Percentiles rank a stretch among this genome's conserved stretches.
phyloP scores from a whole-genome alignment of 2,329 filamentous ascomycete species.

The Paraphoma chrysanthemicola region DNA sequence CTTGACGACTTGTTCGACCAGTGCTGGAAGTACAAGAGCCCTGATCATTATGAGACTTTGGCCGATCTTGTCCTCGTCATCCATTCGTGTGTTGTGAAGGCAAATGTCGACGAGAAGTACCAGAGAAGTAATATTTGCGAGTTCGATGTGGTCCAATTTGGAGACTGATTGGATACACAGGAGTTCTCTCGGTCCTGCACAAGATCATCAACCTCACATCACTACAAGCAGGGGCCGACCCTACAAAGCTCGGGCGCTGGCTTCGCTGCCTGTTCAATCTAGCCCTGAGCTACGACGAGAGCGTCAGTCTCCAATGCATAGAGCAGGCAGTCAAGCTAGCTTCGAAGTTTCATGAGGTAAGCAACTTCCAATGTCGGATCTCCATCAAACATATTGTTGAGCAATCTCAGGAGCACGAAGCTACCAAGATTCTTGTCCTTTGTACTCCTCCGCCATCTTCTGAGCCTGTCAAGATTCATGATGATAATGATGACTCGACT shows the following conservation, averaged over 20 bases:
- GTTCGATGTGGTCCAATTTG: too few species aligned
- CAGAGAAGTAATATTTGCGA: conserved; percentile 32
- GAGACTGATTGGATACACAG: conserved; percentile 10
- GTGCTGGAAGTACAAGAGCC: conserved; percentile 44
- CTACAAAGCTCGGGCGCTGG: conserved; percentile 73
- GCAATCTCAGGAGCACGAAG: conserved; percentile 2
- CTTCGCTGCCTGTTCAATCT: conserved; percentile 78
- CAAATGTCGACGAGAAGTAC: conserved; percentile 34
- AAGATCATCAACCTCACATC: conserved; percentile 75
- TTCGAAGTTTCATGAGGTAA: conserved; percentile 34
- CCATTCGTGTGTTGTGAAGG: conserved; percentile 45
- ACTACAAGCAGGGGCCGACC: conserved; percentile 62
- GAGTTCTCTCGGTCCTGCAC: conserved; percentile 55
- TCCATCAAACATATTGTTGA: conserved; percentile 5
- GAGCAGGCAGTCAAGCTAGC: conserved; percentile 63
- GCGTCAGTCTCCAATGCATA: conserved; percentile 65
- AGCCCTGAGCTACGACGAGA: conserved; percentile 64
- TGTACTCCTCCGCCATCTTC: conserved; percentile 22
- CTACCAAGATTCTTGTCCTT: conserved; percentile 1
- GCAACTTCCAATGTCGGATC: conserved; percentile 6
- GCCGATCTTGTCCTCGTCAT: conserved; percentile 56
- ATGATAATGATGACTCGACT: conserved; percentile 19
- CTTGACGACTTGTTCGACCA: conserved; percentile 66
- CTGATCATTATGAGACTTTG: conserved; percentile 53
- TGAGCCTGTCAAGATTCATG: conserved; percentile 9